Evolutionary conservation across 2,329 filamentous ascomycete genomes (phyloP).

Genomic region (Fusarium sp.): DNA sequence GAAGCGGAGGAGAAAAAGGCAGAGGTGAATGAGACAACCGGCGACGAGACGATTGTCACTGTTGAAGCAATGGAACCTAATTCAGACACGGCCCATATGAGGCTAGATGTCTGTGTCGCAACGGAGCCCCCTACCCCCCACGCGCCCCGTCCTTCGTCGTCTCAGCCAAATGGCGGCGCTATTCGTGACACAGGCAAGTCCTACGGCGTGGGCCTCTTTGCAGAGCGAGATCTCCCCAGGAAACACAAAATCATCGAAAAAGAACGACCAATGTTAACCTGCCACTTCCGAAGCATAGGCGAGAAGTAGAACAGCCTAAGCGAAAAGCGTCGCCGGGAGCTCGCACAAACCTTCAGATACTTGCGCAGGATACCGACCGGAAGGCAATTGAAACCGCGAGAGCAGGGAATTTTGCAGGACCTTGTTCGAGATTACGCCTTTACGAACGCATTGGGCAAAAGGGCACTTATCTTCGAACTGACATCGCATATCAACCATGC

Average conservation of each 20-base stretch:
- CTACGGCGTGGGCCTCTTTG: constrained; percentile 43
- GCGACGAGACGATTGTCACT: no score
- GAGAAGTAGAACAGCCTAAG: constrained; percentile 35
- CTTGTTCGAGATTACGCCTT: constrained; percentile 45
- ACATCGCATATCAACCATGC: constrained; percentile 54
- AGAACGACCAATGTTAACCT: constrained; percentile 39
- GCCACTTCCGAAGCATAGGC: constrained; percentile 8
- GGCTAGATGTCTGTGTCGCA: background rate
- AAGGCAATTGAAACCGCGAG: background rate
- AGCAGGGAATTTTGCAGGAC: background rate
- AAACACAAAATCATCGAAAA: constrained; percentile 37
- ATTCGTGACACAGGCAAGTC: constrained; percentile 16
- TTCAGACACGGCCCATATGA: background rate
- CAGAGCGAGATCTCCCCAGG: constrained; percentile 12
- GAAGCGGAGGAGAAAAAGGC: background rate
- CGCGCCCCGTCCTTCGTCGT: background rate
- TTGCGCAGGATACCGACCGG: constrained; percentile 28
- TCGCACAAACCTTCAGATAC: constrained; percentile 18
- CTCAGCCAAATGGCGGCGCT: constrained; percentile 29
- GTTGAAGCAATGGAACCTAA: no score
- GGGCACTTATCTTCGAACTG: constrained; percentile 40
- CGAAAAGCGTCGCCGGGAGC: background rate
- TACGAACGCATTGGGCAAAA: constrained; percentile 11
- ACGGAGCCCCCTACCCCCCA: no score
- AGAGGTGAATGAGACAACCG: no score